These are phyloP conservation scores for Chaetomiaceae sp. DNA, from an alignment of 2,329 filamentous ascomycete genomes.

Conservation along the genomic window DNA sequence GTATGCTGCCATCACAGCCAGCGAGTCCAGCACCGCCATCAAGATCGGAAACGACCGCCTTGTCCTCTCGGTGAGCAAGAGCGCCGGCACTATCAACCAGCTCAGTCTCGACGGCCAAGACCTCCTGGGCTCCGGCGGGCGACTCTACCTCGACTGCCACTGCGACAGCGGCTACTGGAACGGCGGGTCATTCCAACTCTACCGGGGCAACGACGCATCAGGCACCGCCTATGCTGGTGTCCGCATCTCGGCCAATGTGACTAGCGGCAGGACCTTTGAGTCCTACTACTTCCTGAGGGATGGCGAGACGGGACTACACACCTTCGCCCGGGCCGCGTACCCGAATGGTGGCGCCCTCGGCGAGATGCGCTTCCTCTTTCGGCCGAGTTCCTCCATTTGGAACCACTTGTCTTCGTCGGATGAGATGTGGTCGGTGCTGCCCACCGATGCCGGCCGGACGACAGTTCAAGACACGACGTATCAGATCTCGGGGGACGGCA, in stretches of 20 bases:
- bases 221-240: neutral
- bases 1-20: neutral
- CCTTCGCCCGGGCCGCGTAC: neutral
- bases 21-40: neutral
- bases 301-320: slow-evolving; percentile 4
- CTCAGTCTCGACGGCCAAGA: slow-evolving; percentile 1
- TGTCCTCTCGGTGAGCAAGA: neutral
- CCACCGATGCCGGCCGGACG: neutral
- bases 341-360: neutral
- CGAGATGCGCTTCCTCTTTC: slow-evolving; percentile 3
- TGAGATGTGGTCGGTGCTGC: slow-evolving; percentile 3
- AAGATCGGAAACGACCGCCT: neutral
- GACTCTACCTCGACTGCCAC: slow-evolving; percentile 4
- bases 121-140: neutral
- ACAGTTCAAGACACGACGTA: slow-evolving; percentile 3
- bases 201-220: neutral
- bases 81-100: neutral
- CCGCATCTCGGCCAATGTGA: neutral
- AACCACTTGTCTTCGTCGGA: slow-evolving; percentile 1
- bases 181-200: slow-evolving; percentile 1
- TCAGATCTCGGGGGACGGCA: slow-evolving; percentile 1
- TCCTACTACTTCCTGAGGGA: slow-evolving; percentile 3
- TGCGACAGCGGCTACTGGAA: slow-evolving; percentile 5
- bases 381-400: neutral
- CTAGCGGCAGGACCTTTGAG: neutral